Conservation (phyloP, 2,329 filamentous ascomycete genomes). For the Ceratocystis colombiana region DNA sequence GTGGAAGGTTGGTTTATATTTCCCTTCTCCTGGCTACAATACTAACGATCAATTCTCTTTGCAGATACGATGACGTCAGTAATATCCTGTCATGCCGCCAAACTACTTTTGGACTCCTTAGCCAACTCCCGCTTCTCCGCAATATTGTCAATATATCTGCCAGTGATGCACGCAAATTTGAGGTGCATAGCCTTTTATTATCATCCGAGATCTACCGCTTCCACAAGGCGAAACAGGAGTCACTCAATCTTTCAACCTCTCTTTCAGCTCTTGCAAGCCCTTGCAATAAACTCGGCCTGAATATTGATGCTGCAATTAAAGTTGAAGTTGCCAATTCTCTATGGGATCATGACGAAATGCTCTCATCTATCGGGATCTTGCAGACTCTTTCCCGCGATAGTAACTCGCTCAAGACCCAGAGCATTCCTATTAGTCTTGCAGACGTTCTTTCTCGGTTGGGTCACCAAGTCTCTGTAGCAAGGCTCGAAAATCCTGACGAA, state of each 20-base stretch:
- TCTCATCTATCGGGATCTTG: conserved; percentile 79
- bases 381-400: conserved; percentile 49
- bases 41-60: conserved; percentile 20
- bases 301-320: conserved; percentile 64
- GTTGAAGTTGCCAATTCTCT: conserved; percentile 81
- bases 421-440: conserved; percentile 60
- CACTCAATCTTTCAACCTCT: conserved; percentile 71
- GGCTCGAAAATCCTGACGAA: conserved; percentile 78
- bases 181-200: conserved; percentile 66
- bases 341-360: conserved; percentile 89
- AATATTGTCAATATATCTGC: conserved; percentile 50
- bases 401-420: conserved; percentile 55
- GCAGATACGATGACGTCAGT: conserved; percentile 64
- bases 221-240: conserved; percentile 76
- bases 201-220: conserved; percentile 67
- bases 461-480: conserved; percentile 78
- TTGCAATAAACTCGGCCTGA: conserved; percentile 60
- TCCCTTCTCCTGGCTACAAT: conserved; percentile 27
- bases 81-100: conserved; percentile 74
- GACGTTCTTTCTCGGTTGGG: conserved; percentile 80
- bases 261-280: conserved; percentile 66
- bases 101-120: conserved; percentile 70
- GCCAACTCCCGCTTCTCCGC: conserved; percentile 56
- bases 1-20: conserved; percentile 53
- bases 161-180: conserved; percentile 55